Conservation (phyloP, 352 stramenopile genomes). For the Phytophthora pistaciae region DNA sequence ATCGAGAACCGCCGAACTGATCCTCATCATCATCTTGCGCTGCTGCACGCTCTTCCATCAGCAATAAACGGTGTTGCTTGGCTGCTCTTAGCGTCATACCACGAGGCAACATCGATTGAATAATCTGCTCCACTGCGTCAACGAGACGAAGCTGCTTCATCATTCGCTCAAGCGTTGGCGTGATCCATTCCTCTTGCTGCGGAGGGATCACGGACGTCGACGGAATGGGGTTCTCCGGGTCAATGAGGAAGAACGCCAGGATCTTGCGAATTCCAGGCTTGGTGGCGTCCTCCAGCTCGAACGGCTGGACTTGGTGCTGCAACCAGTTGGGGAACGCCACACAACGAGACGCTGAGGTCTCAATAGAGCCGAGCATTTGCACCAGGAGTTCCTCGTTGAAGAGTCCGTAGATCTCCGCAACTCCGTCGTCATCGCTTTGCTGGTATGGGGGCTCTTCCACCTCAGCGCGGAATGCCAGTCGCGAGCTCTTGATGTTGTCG, state of each 20-base stretch:
- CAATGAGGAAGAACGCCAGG: slow-evolving; percentile 58
- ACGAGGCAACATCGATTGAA: slow-evolving; percentile 25
- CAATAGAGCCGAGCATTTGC: slow-evolving; percentile 38
- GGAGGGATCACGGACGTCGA: slow-evolving; percentile 51
- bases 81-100: slow-evolving; percentile 38
- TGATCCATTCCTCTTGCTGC: slow-evolving; percentile 49
- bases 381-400: slow-evolving; percentile 32
- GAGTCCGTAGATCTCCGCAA: slow-evolving; percentile 41
- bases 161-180: neutral
- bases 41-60: slow-evolving; percentile 40
- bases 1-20: neutral
- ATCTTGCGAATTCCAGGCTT: slow-evolving; percentile 53
- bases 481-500: neutral
- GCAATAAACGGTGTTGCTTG: slow-evolving; percentile 19
- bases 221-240: slow-evolving; percentile 38
- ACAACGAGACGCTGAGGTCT: slow-evolving; percentile 32
- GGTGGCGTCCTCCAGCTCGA: slow-evolving; percentile 44
- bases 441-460: slow-evolving; percentile 37
- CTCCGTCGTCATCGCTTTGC: slow-evolving; percentile 36
- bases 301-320: slow-evolving; percentile 60
- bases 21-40: slow-evolving; percentile 9
- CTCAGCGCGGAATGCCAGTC: slow-evolving; percentile 1
- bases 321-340: slow-evolving; percentile 53
- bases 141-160: slow-evolving; percentile 13
- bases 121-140: slow-evolving; percentile 16